Evolutionary conservation across 1,284 basidiomycete species (phyloP).

Genomic region (Clitocybe nebularis): DNA sequence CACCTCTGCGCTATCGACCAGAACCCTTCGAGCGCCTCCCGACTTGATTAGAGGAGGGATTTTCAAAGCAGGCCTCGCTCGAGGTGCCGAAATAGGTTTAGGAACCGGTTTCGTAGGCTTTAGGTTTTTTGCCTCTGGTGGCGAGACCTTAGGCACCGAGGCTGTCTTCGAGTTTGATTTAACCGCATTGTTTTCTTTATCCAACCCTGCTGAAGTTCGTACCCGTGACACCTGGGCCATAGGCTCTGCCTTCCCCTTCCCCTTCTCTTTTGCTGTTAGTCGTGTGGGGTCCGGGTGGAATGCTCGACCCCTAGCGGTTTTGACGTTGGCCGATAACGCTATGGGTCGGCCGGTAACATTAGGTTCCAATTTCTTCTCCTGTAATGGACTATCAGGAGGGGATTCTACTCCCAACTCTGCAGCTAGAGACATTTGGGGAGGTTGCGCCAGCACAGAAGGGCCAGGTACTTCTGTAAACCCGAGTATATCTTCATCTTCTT

Average conservation of each 20-base stretch:
- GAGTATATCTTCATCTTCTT: constrained; percentile 32
- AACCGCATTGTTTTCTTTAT: constrained; percentile 38
- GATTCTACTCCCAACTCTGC: constrained; percentile 37
- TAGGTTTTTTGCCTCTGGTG: constrained; percentile 19
- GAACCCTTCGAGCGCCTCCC: constrained; percentile 53
- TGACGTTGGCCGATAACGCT: constrained; percentile 9
- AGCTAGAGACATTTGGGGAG: constrained; percentile 28
- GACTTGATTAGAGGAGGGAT: constrained; percentile 21
- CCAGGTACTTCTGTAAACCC: constrained; percentile 17
- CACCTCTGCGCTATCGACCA: constrained; percentile 53
- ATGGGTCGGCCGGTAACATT: constrained; percentile 21
- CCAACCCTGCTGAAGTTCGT: constrained; percentile 26
- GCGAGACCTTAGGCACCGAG: constrained; percentile 8
- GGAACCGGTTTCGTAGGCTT: constrained; percentile 17
- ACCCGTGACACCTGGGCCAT: constrained; percentile 16
- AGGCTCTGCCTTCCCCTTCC: constrained; percentile 27
- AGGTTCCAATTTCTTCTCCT: constrained; percentile 38
- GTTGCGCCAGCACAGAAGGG: constrained; percentile 8
- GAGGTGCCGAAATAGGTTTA: constrained; percentile 19
- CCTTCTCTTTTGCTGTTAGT: constrained; percentile 32
- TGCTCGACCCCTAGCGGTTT: constrained; percentile 20
- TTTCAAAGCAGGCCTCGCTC: constrained; percentile 20
- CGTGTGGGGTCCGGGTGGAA: constrained; percentile 12
- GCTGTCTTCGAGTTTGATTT: constrained; percentile 9
- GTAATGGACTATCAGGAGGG: constrained; percentile 34